Base-by-base conservation (phyloP, 768 basidiomycete genomes). In the Pholiota conissans region DNA sequence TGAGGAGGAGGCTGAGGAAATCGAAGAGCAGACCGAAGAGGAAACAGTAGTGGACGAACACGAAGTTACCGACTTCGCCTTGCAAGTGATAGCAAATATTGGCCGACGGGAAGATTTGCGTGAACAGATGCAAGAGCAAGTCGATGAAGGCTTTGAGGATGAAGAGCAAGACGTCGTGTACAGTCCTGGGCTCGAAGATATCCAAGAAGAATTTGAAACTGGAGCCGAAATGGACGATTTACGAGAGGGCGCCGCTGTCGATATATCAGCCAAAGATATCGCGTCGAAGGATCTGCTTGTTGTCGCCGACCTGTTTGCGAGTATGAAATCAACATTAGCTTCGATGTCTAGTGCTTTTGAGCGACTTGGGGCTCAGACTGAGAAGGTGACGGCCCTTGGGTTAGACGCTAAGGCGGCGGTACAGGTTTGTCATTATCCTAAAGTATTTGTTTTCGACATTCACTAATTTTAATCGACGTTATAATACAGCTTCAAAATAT, bases 261-360 rank as follows among this genome's bases (percentile, higher is more conserved):
- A 55, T 26, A 61, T 60, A 35, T 59, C 62, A 9, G 69, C 65
- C 1, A 52, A 55, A 3, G 64, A 68, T 22, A 59, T 70, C 45
- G 61, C 66, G 7, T 70, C 76, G 1, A 70, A 73, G n/a, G 78
- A 81, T 46, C 65, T 81, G 5, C 37, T 74, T 2, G 76, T 74
- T 3, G 69, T 83, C 27, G 76, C 76, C 7, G 75, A 79, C n/a
- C 62, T 83, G 13, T 73, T 83, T 18, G 61, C 69, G 9, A 73
- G 76, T 20, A 79, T 84, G 75, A 80, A 79, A 56, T 63, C 68
- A 16, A 77, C 80, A 4, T 62, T 84, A 4, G 57, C 61, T 1
- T 64, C 69, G 0, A 70, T 85, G 53, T 71, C 76, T 2, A 62
- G 65, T 11, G 77, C 79, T 1, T 78, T 84, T 61, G 79, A 79